These are phyloP conservation scores for Gypsophila paniculata DNA, from an alignment of 179 eudicot genomes.

Conservation along the genomic window DNA sequence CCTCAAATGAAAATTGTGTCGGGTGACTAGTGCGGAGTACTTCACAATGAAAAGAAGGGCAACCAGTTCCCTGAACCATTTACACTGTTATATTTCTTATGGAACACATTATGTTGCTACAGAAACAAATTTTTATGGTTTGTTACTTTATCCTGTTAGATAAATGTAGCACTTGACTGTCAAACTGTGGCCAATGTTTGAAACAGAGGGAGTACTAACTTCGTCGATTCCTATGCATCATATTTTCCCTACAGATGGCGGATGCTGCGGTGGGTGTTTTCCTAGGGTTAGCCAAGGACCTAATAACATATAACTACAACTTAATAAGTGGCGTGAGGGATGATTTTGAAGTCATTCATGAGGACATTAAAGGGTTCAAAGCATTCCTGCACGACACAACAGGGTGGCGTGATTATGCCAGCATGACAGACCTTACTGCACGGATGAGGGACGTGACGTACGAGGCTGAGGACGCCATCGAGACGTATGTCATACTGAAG, in stretches of 20 bases:
- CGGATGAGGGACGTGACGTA: constrained; percentile 17
- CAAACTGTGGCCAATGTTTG: background rate
- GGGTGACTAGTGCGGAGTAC: too few species aligned
- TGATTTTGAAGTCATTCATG: constrained; percentile 15
- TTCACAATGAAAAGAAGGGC: too few species aligned
- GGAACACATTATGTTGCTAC: too few species aligned
- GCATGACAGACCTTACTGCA: constrained; percentile 12
- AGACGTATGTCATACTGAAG: constrained; percentile 19
- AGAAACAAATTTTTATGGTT: too few species aligned
- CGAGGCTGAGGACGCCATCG: constrained; percentile 15
- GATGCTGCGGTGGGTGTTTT: constrained; percentile 16
- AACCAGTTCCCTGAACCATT: too few species aligned
- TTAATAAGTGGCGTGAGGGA: constrained; percentile 17
- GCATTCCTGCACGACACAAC: constrained; percentile 17
- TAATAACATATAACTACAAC: constrained; percentile 6
- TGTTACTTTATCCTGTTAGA: too few species aligned
- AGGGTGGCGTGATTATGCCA: constrained; percentile 13
- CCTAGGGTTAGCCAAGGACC: constrained; percentile 16
- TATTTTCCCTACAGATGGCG: constrained; percentile 9
- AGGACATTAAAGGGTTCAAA: constrained; percentile 15
- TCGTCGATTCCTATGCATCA: background rate
- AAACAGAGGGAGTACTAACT: background rate
- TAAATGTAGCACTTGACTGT: background rate
- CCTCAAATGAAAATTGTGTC: too few species aligned
- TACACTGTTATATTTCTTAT: too few species aligned